These are phyloP conservation scores for Zychaea mexicana DNA, from an alignment of 371 early-diverging fungal genomes.

Conservation along the genomic window DNA sequence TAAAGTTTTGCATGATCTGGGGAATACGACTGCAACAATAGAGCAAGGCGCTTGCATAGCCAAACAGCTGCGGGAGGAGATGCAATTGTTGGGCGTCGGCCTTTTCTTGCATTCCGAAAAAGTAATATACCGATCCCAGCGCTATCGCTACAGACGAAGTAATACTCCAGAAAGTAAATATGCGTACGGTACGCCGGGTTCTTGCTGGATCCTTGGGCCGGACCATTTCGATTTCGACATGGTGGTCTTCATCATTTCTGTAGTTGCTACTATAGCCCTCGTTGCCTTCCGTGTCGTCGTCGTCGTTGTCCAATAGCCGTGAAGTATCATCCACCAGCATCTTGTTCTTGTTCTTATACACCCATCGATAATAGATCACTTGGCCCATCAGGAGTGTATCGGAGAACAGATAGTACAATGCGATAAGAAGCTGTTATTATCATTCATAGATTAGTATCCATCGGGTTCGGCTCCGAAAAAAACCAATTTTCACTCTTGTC, in stretches of 20 bases:
- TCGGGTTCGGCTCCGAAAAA: too few relatives aligned
- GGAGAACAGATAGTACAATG: conserved; percentile 50
- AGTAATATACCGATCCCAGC: conserved; percentile 20
- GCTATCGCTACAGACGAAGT: conserved; percentile 20
- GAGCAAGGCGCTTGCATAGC: conserved; percentile 59
- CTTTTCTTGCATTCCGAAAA: conserved; percentile 19
- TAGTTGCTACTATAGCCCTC: background rate
- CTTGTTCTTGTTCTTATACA: background rate
- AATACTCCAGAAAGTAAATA: conserved; percentile 23
- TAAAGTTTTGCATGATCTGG: conserved; percentile 79
- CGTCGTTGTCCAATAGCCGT: conserved; percentile 2
- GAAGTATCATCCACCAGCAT: background rate
- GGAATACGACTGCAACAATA: conserved; percentile 74
- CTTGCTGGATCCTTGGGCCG: background rate
- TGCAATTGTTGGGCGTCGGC: conserved; percentile 39
- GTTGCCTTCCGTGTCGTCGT: conserved; percentile 1
- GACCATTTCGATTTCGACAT: background rate
- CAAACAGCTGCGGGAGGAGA: conserved; percentile 44
- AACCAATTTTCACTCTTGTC: too few relatives aligned
- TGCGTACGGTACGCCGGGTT: conserved; percentile 24
- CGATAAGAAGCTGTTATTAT: conserved; percentile 39
- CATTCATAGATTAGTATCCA: too few relatives aligned
- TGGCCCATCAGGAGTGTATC: conserved; percentile 56
- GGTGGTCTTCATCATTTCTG: background rate
- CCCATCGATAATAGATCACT: conserved; percentile 56